These are phyloP conservation scores for Candida montana DNA, from an alignment of 805 yeast genomes.

Conservation along the genomic window DNA sequence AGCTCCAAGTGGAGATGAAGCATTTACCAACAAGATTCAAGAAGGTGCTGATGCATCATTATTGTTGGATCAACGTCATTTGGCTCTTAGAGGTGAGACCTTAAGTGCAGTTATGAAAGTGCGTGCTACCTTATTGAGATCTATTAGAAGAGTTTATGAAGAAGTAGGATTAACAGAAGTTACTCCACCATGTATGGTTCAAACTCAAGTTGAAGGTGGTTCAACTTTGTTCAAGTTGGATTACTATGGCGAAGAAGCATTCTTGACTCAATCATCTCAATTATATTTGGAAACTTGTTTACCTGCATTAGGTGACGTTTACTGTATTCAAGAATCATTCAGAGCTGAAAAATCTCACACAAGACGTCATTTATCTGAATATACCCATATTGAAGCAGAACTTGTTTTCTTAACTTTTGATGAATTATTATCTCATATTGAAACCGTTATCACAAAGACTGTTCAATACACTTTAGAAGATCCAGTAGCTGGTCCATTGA, in stretches of 20 bases:
- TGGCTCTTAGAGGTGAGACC: constrained; percentile 94
- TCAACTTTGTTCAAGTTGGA: constrained; percentile 88
- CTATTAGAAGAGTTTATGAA: constrained; percentile 70
- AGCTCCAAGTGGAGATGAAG: constrained; percentile 95
- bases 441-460: constrained; percentile 62
- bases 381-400: constrained; percentile 96
- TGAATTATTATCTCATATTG: constrained; percentile 81
- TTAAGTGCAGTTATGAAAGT: constrained; percentile 91
- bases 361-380: constrained; percentile 95
- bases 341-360: constrained; percentile 99
- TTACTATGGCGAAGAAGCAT: constrained; percentile 97
- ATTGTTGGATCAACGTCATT: constrained; percentile 90
- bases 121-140: constrained; percentile 69
- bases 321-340: constrained; percentile 96
- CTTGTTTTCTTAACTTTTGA: constrained; percentile 83
- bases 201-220: constrained; percentile 99
- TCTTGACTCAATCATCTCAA: constrained; percentile 94
- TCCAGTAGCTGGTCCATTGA: constrained; percentile 86
- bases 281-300: constrained; percentile 93
- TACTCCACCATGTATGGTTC: constrained; percentile 99
- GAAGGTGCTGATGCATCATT: constrained; percentile 93
- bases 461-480: constrained; percentile 79
- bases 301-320: constrained; percentile 95
- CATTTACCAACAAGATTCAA: constrained; percentile 90
- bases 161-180: constrained; percentile 83